A percentile compares a stretch with the other conserved stretches of the same genome.
Evolutionary conservation across 805 yeast species (phyloP).

Genomic region (Candida qinlingensis): DNA sequence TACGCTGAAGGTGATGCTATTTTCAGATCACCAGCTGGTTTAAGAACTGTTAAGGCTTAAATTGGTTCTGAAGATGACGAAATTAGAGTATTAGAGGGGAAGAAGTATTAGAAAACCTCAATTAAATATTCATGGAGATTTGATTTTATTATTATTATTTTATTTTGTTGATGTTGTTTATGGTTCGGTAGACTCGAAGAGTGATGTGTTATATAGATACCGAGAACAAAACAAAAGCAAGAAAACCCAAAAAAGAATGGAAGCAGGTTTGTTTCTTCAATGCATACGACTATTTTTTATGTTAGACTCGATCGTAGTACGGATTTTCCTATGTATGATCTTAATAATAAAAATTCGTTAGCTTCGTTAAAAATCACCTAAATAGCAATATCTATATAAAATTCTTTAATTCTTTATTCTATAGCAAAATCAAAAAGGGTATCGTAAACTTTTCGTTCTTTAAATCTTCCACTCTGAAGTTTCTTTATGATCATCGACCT

Average conservation of each 20-base stretch:
- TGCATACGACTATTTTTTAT: constrained; percentile 7
- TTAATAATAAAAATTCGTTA: neutral
- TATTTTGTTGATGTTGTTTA: neutral
- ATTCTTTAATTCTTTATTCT: neutral
- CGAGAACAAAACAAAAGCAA: neutral
- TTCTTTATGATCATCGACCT: constrained; percentile 17
- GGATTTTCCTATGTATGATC: neutral
- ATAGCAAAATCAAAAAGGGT: neutral
- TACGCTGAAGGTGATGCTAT: constrained; percentile 98
- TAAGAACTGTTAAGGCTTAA: constrained; percentile 68
- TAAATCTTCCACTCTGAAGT: constrained; percentile 22
- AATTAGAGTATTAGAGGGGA: no score
- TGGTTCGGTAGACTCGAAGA: constrained; percentile 4
- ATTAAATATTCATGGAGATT: no score
- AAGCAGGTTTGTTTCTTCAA: neutral
- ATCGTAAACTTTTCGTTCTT: neutral
- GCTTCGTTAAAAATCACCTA: neutral
- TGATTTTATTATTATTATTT: neutral
- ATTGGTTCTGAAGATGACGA: neutral
- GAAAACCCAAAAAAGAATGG: neutral
- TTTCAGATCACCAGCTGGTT: constrained; percentile 78
- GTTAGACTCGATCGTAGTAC: neutral
- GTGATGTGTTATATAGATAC: neutral
- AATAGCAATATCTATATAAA: neutral
- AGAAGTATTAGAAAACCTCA: no score